Conservation (phyloP, 139 green algal genomes). For the Micromonas commoda region DNA sequence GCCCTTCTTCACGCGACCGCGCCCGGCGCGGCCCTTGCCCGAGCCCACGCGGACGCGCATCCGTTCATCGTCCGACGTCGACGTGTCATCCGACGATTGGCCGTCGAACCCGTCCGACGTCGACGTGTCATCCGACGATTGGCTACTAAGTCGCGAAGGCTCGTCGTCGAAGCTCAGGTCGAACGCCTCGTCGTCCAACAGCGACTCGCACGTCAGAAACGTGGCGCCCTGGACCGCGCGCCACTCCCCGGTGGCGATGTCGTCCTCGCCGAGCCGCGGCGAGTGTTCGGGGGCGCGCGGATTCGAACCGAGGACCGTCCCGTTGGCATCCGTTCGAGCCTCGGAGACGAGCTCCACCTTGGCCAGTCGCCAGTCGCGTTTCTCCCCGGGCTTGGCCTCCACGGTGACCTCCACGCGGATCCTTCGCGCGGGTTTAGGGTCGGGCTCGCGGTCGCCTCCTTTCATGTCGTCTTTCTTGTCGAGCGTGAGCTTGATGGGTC, state of each 20-base stretch:
- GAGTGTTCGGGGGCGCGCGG: not conserved
- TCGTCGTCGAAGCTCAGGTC: not conserved
- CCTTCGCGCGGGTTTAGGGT: not conserved
- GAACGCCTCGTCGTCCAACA: not conserved
- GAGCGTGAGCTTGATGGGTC: not conserved
- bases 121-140: no score
- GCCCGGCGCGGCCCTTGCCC: not conserved
- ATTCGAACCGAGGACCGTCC: not conserved
- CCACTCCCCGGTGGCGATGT: not conserved
- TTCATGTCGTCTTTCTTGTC: not conserved
- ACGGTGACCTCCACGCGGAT: not conserved
- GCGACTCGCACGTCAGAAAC: constrained; percentile 9
- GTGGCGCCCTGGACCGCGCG: not conserved
- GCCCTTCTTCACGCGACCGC: not conserved
- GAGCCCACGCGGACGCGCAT: no score
- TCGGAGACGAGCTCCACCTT: not conserved
- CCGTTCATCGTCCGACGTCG: no score
- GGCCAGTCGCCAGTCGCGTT: not conserved
- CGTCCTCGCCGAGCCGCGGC: not conserved
- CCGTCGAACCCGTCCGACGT: no score
- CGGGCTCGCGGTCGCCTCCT: no score
- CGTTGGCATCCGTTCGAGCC: not conserved
- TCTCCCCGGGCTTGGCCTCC: not conserved
- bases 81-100: no score
- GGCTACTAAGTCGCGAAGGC: no score